Evolutionary conservation across 108 stramenopile genomes (phyloP).

Genomic region (Fistulifera pelliculosa): DNA sequence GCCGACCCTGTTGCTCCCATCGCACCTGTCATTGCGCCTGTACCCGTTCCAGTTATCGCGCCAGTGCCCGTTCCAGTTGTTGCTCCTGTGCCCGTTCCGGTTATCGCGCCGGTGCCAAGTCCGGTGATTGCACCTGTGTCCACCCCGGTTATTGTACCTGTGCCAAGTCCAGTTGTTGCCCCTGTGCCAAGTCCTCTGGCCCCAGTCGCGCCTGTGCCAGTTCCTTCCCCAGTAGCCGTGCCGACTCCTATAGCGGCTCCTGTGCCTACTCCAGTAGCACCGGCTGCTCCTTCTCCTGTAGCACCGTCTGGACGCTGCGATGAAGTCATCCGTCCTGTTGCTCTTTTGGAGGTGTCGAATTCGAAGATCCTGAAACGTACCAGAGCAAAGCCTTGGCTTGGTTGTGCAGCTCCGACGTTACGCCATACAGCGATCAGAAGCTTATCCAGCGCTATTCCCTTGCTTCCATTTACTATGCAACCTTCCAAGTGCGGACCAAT

Average conservation of each 20-base stretch:
- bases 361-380: constrained; percentile 11
- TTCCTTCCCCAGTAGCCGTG: not conserved
- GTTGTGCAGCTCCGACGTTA: constrained; percentile 1
- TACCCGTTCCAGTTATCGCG: too few relatives aligned
- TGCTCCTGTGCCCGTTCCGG: too few relatives aligned
- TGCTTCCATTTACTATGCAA: constrained; percentile 17
- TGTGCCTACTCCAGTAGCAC: not conserved
- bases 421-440: not conserved
- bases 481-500: constrained; percentile 8
- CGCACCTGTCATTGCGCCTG: too few relatives aligned
- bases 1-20: too few relatives aligned
- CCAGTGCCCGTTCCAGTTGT: too few relatives aligned
- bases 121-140: too few relatives aligned
- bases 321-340: not conserved
- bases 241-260: constrained; percentile 1
- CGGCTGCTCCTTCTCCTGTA: too few relatives aligned
- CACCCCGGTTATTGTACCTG: too few relatives aligned
- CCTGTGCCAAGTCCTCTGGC: not conserved
- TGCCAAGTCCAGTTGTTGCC: not conserved
- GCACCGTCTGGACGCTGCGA: not conserved
- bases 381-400: constrained; percentile 11
- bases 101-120: too few relatives aligned
- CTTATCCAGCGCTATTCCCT: constrained; percentile 19
- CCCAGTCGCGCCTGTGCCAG: not conserved
- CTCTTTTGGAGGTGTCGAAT: constrained; percentile 6